phyloP scores from a whole-genome alignment of 1,139 yeast species.

The Debaryomyces sp. region DNA sequence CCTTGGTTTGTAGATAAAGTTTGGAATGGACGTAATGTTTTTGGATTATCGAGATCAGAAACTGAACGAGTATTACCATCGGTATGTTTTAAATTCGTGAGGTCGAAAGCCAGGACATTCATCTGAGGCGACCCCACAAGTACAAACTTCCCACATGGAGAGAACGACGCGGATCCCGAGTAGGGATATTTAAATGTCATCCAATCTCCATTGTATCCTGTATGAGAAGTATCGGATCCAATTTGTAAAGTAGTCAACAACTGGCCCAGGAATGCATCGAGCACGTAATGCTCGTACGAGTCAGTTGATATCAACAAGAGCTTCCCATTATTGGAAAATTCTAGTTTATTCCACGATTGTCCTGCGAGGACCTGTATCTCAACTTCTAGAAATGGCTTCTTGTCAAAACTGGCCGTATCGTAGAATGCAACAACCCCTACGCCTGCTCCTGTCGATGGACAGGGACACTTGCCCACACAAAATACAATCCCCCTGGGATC shows the following conservation, averaged over 20 bases:
- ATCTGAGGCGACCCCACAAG: conserved; percentile 65
- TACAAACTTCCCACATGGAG: conserved; percentile 82
- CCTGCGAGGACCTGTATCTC: conserved; percentile 27
- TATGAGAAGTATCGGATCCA: conserved; percentile 18
- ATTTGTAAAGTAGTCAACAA: conserved; percentile 52
- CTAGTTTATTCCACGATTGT: conserved; percentile 64
- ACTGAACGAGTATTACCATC: conserved; percentile 24
- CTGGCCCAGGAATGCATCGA: conserved; percentile 75
- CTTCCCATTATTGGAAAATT: conserved; percentile 84
- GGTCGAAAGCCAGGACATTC: conserved; percentile 65
- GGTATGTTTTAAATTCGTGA: conserved; percentile 37
- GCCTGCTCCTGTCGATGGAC: conserved; percentile 14
- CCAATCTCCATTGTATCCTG: conserved; percentile 24
- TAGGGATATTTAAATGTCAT: conserved; percentile 48
- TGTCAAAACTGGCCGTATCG: conserved; percentile 59
- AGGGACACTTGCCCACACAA: conserved; percentile 59
- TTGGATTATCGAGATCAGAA: conserved; percentile 22
- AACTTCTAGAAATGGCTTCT: conserved; percentile 53
- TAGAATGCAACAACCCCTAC: conserved; percentile 58
- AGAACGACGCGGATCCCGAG: conserved; percentile 65
- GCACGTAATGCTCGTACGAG: conserved; percentile 53
- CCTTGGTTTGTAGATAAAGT: conserved; percentile 31
- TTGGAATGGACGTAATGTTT: conserved; percentile 26
- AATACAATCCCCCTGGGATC: conserved; percentile 86
- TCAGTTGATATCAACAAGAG: conserved; percentile 67